These are phyloP conservation scores for Pachysolen tannophilus DNA, from an alignment of 805 yeast species.

Conservation along the genomic window DNA sequence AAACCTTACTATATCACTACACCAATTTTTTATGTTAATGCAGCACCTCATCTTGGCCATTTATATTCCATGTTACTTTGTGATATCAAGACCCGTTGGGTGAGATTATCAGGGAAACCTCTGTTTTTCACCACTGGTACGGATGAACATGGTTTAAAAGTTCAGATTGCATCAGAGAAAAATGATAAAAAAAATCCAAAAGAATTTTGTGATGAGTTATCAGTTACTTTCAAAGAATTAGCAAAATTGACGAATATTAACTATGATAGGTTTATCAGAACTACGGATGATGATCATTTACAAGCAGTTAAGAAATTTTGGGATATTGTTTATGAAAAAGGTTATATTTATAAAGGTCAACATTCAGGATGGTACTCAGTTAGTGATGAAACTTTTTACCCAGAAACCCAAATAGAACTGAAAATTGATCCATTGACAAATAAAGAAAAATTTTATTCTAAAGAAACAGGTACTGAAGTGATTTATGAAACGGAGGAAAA, in stretches of 20 bases:
- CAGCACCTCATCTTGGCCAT: conserved; percentile 92
- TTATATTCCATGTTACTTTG: conserved; percentile 79
- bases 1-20: conserved; percentile 53
- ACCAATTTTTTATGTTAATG: conserved; percentile 95
- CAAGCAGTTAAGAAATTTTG: conserved; percentile 62
- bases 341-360: conserved; percentile 69
- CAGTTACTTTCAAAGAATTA: conserved; percentile 53
- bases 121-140: conserved; percentile 79
- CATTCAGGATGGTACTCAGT: conserved; percentile 95
- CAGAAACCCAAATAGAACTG: conserved; percentile 63
- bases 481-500: conserved; percentile 70
- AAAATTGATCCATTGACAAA: too few species aligned
- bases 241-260: conserved; percentile 51
- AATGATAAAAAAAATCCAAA: conserved; percentile 45
- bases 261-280: conserved; percentile 76
- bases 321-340: conserved; percentile 49
- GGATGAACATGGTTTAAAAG: conserved; percentile 94
- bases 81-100: conserved; percentile 77
- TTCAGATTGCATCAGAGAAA: conserved; percentile 72
- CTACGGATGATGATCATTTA: conserved; percentile 79
- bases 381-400: conserved; percentile 90
- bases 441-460: conserved; percentile 30
- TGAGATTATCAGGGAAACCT: conserved; percentile 30
- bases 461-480: conserved; percentile 74
- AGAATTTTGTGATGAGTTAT: conserved; percentile 63